Percentiles rank a stretch among this genome's conserved stretches.
phyloP scores from a whole-genome alignment of 768 basidiomycete genomes.

The Filobasidium wieringae region DNA sequence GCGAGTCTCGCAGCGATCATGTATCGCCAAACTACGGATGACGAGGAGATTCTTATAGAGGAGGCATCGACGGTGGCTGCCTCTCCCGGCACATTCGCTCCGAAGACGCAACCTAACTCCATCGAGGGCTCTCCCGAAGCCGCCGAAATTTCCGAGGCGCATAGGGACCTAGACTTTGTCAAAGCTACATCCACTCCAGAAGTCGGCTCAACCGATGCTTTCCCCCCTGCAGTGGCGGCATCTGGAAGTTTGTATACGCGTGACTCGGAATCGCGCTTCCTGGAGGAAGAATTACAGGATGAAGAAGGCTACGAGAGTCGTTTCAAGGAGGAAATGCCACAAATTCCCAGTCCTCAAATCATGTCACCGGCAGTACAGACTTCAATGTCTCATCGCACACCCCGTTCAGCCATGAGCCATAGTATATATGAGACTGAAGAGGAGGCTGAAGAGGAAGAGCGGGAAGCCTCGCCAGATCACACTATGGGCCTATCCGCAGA shows the following conservation, averaged over 20 bases:
- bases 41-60: background rate
- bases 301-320: slow-evolving; percentile 8
- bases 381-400: background rate
- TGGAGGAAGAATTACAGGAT: slow-evolving; percentile 4
- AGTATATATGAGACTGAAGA: slow-evolving; percentile 1
- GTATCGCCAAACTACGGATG: background rate
- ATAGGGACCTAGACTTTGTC: slow-evolving; percentile 8
- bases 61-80: background rate
- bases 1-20: slow-evolving; percentile 28
- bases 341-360: background rate
- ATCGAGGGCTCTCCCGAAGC: slow-evolving; percentile 1
- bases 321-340: background rate
- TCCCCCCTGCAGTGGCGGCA: background rate
- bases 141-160: slow-evolving; percentile 5
- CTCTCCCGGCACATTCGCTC: slow-evolving; percentile 5
- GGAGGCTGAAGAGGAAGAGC: background rate
- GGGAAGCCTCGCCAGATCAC: background rate
- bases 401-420: background rate
- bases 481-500: background rate
- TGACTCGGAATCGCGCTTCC: slow-evolving; percentile 7
- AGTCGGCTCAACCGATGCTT: background rate
- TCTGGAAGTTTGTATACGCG: background rate
- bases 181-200: background rate
- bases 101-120: background rate
- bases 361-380: background rate